Conservation (phyloP, 139 green algal species). For the Closterium sp. region DNA sequence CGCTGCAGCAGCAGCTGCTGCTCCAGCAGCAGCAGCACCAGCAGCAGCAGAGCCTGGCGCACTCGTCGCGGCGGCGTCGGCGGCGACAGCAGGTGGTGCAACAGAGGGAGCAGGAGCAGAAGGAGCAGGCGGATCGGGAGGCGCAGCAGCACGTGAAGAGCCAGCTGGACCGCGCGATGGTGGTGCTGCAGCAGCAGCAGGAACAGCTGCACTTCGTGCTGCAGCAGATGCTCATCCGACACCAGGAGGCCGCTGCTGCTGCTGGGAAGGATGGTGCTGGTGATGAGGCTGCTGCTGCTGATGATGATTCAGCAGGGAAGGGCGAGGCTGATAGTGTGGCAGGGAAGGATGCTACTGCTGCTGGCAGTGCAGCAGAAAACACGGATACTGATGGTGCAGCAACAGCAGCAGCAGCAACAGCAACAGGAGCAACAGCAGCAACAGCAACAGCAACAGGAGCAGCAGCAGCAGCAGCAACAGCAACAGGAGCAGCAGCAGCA, state of each 20-base stretch:
- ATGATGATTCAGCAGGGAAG: neutral
- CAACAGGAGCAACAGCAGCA: neutral
- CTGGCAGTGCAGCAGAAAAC: neutral
- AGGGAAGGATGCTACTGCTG: neutral
- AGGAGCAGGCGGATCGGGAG: neutral
- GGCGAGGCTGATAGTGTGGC: neutral
- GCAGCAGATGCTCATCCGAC: neutral
- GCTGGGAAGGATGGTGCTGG: no score
- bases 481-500: slow-evolving; percentile 7
- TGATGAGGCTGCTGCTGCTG: neutral
- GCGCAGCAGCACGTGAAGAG: neutral
- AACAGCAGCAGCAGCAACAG: no score
- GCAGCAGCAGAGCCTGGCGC: neutral
- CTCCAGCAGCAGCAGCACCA: neutral
- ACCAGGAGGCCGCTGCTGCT: neutral
- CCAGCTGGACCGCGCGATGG: neutral
- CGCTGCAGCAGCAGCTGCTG: neutral
- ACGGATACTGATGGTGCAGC: neutral
- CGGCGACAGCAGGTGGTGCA: neutral
- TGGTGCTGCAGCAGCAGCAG: neutral
- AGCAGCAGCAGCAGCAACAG: slow-evolving; percentile 2
- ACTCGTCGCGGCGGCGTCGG: neutral
- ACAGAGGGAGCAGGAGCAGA: neutral
- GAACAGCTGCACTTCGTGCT: neutral
- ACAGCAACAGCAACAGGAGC: neutral